Percentiles rank a stretch among this genome's conserved stretches.
These are phyloP conservation scores for Pittosporum tobira DNA, from an alignment of 129 eudicot species.

Conservation along the genomic window DNA sequence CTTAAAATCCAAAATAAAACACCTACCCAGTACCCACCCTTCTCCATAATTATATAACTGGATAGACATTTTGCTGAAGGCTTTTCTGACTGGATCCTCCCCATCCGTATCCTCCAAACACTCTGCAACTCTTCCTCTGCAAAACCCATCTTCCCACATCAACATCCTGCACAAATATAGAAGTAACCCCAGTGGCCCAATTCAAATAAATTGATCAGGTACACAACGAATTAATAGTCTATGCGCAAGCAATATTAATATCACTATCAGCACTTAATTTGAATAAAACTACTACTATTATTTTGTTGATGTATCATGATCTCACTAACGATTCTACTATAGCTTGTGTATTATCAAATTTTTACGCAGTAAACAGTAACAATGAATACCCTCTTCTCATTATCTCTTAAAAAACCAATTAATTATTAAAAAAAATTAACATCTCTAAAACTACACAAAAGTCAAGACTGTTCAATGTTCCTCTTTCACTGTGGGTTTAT, in stretches of 20 bases:
- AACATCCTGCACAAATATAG: conserved; percentile 61
- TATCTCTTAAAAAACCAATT: not conserved
- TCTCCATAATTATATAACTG: conserved; percentile 95
- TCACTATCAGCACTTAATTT: too few species aligned
- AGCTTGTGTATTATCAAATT: too few species aligned
- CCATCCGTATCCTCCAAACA: conserved; percentile 71
- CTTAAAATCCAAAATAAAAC: conserved; percentile 20
- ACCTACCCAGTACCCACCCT: conserved; percentile 99
- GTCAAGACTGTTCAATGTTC: too few species aligned
- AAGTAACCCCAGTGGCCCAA: not conserved
- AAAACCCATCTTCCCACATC: conserved; percentile 99
- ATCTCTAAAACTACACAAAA: too few species aligned
- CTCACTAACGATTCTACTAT: too few species aligned
- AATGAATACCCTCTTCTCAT: not conserved
- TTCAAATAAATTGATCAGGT: not conserved
- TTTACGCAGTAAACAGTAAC: too few species aligned
- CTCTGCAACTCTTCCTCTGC: conserved; percentile 77
- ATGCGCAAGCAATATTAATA: too few species aligned
- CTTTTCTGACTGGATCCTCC: conserved; percentile 82
- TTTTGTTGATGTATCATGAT: too few species aligned
- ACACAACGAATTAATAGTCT: not conserved
- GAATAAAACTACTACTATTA: too few species aligned
- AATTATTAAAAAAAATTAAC: not conserved
- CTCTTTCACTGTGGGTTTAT: not conserved
- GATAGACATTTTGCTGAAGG: conserved; percentile 98